Conservation (phyloP, 2,329 filamentous ascomycete species). For the Alternaria postmessia region DNA sequence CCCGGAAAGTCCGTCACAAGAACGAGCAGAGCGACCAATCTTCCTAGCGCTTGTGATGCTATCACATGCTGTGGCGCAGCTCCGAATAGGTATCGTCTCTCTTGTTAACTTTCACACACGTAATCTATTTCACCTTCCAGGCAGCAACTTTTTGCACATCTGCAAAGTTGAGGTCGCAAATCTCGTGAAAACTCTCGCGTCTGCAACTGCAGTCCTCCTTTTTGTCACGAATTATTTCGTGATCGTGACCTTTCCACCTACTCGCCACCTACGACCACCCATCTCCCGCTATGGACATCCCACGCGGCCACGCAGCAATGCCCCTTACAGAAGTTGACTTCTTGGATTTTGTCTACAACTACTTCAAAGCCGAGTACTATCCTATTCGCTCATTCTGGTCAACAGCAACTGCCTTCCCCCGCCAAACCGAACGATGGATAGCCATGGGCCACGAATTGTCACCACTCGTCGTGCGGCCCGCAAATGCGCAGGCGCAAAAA, state of each 20-base stretch:
- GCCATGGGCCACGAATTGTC: slow-evolving; percentile 46
- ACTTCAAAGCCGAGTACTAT: slow-evolving; percentile 50
- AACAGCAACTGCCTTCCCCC: slow-evolving; percentile 45
- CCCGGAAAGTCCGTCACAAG: slow-evolving; percentile 7
- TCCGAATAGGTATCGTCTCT: slow-evolving; percentile 30
- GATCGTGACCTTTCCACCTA: slow-evolving; percentile 6
- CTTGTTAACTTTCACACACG: slow-evolving; percentile 19
- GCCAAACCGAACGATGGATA: slow-evolving; percentile 41
- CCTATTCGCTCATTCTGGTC: slow-evolving; percentile 49
- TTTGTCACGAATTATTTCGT: neutral
- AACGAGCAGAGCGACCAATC: slow-evolving; percentile 3
- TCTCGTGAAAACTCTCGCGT: neutral
- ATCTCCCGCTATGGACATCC: slow-evolving; percentile 41
- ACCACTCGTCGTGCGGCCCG: slow-evolving; percentile 40
- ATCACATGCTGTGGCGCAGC: slow-evolving; percentile 42
- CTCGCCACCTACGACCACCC: slow-evolving; percentile 15
- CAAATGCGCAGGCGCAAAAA: slow-evolving; percentile 49
- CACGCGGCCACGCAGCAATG: slow-evolving; percentile 38
- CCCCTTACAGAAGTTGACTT: slow-evolving; percentile 47
- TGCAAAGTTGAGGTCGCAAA: neutral
- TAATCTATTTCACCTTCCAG: slow-evolving; percentile 32
- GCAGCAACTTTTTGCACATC: slow-evolving; percentile 40
- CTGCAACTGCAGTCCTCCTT: neutral
- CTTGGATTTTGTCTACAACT: slow-evolving; percentile 48
- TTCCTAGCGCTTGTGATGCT: slow-evolving; percentile 4